phyloP scores from a whole-genome alignment of 257 asterid species.

The Leptodermis oblonga region DNA sequence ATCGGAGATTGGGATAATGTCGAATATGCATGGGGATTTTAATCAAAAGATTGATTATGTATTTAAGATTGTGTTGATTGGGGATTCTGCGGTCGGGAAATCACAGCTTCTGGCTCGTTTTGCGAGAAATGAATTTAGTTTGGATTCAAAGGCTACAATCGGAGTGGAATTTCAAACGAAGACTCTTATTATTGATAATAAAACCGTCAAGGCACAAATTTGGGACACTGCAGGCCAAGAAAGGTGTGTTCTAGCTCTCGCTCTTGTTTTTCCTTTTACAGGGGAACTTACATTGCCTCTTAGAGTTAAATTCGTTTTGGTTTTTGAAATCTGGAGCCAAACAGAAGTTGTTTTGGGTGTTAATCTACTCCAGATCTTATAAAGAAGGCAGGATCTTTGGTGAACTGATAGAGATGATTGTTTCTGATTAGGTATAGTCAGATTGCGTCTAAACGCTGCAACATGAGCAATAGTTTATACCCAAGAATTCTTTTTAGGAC shows the following conservation, averaged over 20 bases:
- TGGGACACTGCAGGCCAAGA: conserved; percentile 99
- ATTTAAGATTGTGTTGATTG: conserved; percentile 76
- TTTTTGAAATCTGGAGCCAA: background rate
- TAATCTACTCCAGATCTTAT: background rate
- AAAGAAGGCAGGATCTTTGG: background rate
- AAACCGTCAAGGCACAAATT: conserved; percentile 88
- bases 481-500: background rate
- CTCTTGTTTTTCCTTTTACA: background rate
- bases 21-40: conserved; percentile 68
- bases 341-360: background rate
- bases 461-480: background rate
- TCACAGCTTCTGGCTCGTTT: conserved; percentile 84
- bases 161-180: conserved; percentile 92
- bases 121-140: conserved; percentile 80
- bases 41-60: conserved; percentile 86
- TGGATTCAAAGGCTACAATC: conserved; percentile 84
- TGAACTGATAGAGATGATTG: background rate
- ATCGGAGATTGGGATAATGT: conserved; percentile 36
- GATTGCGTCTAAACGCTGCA: background rate
- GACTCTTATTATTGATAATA: conserved; percentile 66
- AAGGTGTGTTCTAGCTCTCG: conserved; percentile 36
- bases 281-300: background rate
- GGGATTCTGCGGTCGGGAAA: conserved; percentile 90
- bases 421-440: background rate
- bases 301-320: background rate